Base-by-base conservation (phyloP, 208 protist species). In the Herpetomonas samuelpessoai region DNA sequence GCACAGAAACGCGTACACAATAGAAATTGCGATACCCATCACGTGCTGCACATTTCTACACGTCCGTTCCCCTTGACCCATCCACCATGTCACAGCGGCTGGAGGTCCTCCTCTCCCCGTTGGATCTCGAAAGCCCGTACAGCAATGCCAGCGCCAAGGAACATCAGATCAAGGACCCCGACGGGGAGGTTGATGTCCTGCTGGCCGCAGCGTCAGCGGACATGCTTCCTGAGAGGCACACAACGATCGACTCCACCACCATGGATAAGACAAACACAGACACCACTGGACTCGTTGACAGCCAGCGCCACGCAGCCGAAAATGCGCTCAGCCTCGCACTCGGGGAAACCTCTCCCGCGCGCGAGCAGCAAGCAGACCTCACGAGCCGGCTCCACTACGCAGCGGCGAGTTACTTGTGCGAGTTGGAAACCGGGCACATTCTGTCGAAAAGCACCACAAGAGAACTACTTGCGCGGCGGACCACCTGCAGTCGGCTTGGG, bases 331-430 rank as follows among this genome's bases (percentile, higher is more conserved):
- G n/a, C n/a, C n/a, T n/a, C n/a, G n/a, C n/a, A n/a, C n/a, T n/a
- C n/a, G n/a, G n/a, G n/a, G n/a, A n/a, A n/a, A n/a, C n/a, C n/a
- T n/a, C n/a, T n/a, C n/a, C n/a, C n/a, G n/a, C 35, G 14, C 35
- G 6, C 35, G 35, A 41, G 14, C 35, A 14, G 9, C 35, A 14
- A 14, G 35, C 3, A 1, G 59, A 66, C 41, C 59, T 75, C 19
- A 35, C 52, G 14, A 22, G 54, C 19, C 68, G 60, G 27, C 61
- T 81, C 7, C 71, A 79, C 47, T 81, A 79, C 65, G 55, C 52
- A 16, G 52, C 64, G 12, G 68, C 71, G 3, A 83, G 53, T 53
- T 64, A 76, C 54, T 44, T 78, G 44, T 62, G 53, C 46, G 65
- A 74, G 49, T 38, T 83, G 9, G 72, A 79, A 56, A 53, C 57